Percentiles rank a stretch among this genome's conserved stretches.
phyloP scores from a whole-genome alignment of 2,329 filamentous ascomycete genomes.

The Coniochaeta sp. region DNA sequence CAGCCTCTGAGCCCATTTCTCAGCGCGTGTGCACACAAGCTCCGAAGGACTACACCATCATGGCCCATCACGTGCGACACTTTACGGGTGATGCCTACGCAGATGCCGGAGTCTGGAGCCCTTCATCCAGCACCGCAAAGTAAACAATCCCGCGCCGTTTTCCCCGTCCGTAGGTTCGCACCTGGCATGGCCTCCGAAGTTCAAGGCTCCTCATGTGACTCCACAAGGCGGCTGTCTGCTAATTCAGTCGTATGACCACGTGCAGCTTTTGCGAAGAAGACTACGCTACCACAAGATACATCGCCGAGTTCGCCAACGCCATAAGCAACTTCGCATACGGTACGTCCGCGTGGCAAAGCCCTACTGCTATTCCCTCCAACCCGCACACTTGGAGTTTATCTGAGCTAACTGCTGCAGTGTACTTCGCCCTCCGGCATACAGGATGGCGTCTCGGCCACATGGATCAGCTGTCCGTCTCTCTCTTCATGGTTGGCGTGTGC shows the following conservation, averaged over 20 bases:
- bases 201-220: too few relatives aligned
- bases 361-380: too few relatives aligned
- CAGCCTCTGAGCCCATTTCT: not conserved
- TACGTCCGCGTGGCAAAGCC: too few relatives aligned
- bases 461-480: slow-evolving; percentile 33
- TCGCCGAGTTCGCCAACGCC: slow-evolving; percentile 46
- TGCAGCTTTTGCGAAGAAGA: slow-evolving; percentile 35
- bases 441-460: slow-evolving; percentile 2
- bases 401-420: slow-evolving; percentile 22
- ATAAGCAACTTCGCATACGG: slow-evolving; percentile 42
- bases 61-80: slow-evolving; percentile 21
- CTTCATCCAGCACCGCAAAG: slow-evolving; percentile 23
- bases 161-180: not conserved
- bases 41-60: slow-evolving; percentile 1
- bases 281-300: slow-evolving; percentile 41
- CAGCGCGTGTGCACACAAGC: not conserved
- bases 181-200: not conserved
- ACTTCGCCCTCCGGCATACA: slow-evolving; percentile 27
- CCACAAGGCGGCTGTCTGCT: not conserved
- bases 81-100: slow-evolving; percentile 18
- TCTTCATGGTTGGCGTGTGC: slow-evolving; percentile 31
- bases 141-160: slow-evolving; percentile 4
- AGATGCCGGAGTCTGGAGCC: slow-evolving; percentile 16
- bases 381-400: too few relatives aligned
- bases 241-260: not conserved